Evolutionary conservation across 345 rosid genomes (phyloP).

Genomic region (Salix viminalis): DNA sequence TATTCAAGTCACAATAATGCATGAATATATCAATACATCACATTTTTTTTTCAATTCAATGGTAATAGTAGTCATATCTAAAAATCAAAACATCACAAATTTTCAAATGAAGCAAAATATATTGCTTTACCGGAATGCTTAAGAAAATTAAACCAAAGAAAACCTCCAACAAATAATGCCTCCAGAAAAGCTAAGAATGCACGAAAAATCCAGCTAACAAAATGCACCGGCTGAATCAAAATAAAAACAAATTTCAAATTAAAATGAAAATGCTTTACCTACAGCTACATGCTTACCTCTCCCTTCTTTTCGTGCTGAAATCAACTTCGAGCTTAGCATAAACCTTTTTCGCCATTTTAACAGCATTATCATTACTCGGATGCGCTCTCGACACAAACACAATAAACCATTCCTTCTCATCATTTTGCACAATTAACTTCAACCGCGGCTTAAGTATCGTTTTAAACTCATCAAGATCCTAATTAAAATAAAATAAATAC

Average conservation of each 20-base stretch:
- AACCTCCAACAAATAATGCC: too few relatives aligned
- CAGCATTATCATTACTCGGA: conserved; percentile 82
- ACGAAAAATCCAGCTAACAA: too few relatives aligned
- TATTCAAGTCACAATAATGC: too few relatives aligned
- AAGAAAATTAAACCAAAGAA: too few relatives aligned
- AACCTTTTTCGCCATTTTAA: conserved; percentile 80
- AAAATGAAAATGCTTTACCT: not conserved
- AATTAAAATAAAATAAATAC: not conserved
- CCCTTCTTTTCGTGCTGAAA: conserved; percentile 92
- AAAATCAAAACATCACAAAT: too few relatives aligned
- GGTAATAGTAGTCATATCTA: too few relatives aligned
- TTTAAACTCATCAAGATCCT: conserved; percentile 98
- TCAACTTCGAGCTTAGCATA: conserved; percentile 92
- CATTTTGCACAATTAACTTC: conserved; percentile 83
- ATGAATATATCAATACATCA: too few relatives aligned
- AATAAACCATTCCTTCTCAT: conserved; percentile 93
- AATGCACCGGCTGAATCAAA: not conserved
- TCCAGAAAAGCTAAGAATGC: too few relatives aligned
- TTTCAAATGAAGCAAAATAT: too few relatives aligned
- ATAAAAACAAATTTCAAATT: not conserved
- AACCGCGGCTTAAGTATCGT: conserved; percentile 90
- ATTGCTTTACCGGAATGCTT: too few relatives aligned
- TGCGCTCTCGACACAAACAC: conserved; percentile 92
- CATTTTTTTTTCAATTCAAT: too few relatives aligned
- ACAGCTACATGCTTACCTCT: conserved; percentile 46